These are phyloP conservation scores for Eutypa lata DNA, from an alignment of 2,329 filamentous ascomycete genomes.

Conservation along the genomic window DNA sequence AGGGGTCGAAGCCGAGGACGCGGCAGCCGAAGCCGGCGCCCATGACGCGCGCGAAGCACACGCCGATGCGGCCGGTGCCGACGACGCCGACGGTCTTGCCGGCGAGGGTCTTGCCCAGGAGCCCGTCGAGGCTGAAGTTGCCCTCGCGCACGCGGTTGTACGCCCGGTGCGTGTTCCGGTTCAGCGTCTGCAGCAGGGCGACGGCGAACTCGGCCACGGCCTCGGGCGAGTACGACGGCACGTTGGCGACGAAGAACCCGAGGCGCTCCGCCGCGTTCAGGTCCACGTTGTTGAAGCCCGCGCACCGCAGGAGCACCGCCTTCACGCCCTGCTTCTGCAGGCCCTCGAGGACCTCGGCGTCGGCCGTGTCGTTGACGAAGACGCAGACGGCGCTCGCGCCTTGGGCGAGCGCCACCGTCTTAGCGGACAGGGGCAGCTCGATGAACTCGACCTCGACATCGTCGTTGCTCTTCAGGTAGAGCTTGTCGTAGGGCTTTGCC, in stretches of 20 bases:
- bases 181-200: constrained; percentile 64
- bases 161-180: constrained; percentile 64
- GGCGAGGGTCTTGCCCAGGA: constrained; percentile 58
- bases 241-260: constrained; percentile 61
- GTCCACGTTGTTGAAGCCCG: constrained; percentile 67
- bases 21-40: constrained; percentile 59
- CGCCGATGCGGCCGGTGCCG: constrained; percentile 63
- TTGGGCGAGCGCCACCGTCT: constrained; percentile 53
- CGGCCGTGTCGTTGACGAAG: constrained; percentile 64
- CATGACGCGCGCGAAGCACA: constrained; percentile 60
- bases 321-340: constrained; percentile 50
- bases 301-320: constrained; percentile 63
- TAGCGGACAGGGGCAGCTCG: constrained; percentile 51
- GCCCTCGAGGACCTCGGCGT: constrained; percentile 46
- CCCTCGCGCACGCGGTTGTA: constrained; percentile 67
- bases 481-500: constrained; percentile 60
- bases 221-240: constrained; percentile 67
- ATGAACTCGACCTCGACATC: constrained; percentile 53
- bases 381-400: constrained; percentile 59
- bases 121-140: constrained; percentile 64
- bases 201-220: constrained; percentile 68
- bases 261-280: constrained; percentile 51
- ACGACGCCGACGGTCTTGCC: constrained; percentile 66
- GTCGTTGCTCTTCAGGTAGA: constrained; percentile 42
- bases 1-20: constrained; percentile 60